Conservation (phyloP, 805 yeast genomes). For the Candida saitoana region DNA sequence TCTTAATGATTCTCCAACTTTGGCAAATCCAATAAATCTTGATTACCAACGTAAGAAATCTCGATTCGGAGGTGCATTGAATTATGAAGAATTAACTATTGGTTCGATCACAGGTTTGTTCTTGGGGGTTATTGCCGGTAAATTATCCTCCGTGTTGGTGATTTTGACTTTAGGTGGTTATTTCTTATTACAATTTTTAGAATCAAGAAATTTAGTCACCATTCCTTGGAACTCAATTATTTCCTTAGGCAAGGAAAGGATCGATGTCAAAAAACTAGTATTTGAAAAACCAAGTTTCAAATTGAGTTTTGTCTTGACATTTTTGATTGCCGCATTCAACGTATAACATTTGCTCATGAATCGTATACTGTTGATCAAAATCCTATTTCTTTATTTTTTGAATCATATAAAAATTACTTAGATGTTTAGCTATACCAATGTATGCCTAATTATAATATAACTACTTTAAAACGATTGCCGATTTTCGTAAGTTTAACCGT, state of each 20-base stretch:
- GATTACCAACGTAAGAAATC: slow-evolving; percentile 9
- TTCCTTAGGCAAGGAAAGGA: slow-evolving; percentile 25
- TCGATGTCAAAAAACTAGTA: slow-evolving; percentile 49
- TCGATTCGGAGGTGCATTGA: slow-evolving; percentile 43
- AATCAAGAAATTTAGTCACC: slow-evolving; percentile 48
- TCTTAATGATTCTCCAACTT: slow-evolving; percentile 1
- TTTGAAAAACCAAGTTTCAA: slow-evolving; percentile 62
- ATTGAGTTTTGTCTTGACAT: slow-evolving; percentile 49
- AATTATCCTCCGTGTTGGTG: slow-evolving; percentile 51
- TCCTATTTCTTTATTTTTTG: too few species aligned
- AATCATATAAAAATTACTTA: too few species aligned
- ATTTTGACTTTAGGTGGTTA: slow-evolving; percentile 45
- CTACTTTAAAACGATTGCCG: too few species aligned
- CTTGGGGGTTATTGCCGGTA: slow-evolving; percentile 58
- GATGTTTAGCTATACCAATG: too few species aligned
- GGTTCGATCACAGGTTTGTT: slow-evolving; percentile 62
- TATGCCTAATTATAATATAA: too few species aligned
- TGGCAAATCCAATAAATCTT: not conserved
- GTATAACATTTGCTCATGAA: too few species aligned
- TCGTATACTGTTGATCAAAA: too few species aligned
- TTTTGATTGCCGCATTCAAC: slow-evolving; percentile 58
- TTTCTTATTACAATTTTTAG: slow-evolving; percentile 48
- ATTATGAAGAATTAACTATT: slow-evolving; percentile 58
- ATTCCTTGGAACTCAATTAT: slow-evolving; percentile 42
- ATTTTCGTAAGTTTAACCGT: too few species aligned